These are phyloP conservation scores for Coriolopsis trogii DNA, from an alignment of 1,284 basidiomycete genomes.

Conservation along the genomic window DNA sequence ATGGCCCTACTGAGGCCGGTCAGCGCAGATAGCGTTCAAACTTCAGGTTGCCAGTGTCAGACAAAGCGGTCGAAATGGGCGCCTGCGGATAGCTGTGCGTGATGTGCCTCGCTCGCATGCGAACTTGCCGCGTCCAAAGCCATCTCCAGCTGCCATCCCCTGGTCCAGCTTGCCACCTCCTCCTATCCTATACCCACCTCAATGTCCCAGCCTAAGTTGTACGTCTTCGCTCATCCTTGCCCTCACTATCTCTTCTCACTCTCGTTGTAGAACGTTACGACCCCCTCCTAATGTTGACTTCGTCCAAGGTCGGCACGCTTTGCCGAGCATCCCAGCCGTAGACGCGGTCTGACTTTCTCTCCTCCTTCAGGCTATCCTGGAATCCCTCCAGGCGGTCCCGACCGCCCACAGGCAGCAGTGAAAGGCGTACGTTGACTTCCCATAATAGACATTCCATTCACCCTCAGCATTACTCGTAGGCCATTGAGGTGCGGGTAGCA, in stretches of 20 bases:
- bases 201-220: slow-evolving; percentile 30
- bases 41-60: no score
- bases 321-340: slow-evolving; percentile 3
- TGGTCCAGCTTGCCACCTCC: slow-evolving; percentile 5
- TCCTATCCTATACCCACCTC: slow-evolving; percentile 23
- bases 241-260: not conserved
- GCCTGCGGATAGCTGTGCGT: slow-evolving; percentile 26
- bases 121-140: not conserved
- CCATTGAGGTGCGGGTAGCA: slow-evolving; percentile 80
- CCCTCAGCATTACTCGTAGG: slow-evolving; percentile 42
- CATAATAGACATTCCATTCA: not conserved
- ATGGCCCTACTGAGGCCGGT: no score
- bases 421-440: slow-evolving; percentile 68
- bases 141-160: no score
- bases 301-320: slow-evolving; percentile 61
- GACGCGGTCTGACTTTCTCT: slow-evolving; percentile 12
- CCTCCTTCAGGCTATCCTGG: slow-evolving; percentile 70
- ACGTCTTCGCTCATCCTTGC: slow-evolving; percentile 1
- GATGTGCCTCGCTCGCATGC: slow-evolving; percentile 20
- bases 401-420: slow-evolving; percentile 76
- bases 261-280: slow-evolving; percentile 59
- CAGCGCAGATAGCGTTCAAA: no score
- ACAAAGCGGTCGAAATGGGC: no score
- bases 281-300: slow-evolving; percentile 85
- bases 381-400: slow-evolving; percentile 70